Percentiles rank a stretch among this genome's conserved stretches.
Evolutionary conservation across 2,329 filamentous ascomycete genomes (phyloP).

Genomic region (Apiospora sp.): DNA sequence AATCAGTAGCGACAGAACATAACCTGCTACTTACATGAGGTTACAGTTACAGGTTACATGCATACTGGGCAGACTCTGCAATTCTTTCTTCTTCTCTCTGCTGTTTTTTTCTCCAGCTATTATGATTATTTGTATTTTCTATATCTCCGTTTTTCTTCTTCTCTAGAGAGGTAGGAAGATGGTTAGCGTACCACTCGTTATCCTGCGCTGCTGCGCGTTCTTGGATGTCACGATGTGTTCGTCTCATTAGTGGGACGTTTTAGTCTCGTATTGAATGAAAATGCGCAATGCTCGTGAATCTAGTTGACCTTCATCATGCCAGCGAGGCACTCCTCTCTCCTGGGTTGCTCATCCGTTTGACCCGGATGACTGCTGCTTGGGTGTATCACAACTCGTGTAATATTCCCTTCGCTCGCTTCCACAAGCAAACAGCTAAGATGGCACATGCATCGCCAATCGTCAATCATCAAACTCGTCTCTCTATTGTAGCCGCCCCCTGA

Average conservation of each 20-base stretch:
- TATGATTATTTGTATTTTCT: background rate
- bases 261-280: background rate
- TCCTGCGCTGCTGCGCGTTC: background rate
- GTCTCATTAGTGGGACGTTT: background rate
- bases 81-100: background rate
- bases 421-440: background rate
- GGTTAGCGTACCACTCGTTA: background rate
- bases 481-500: no score
- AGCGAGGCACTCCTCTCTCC: background rate
- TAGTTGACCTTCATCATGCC: background rate
- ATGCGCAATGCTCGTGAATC: background rate
- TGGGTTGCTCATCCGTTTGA: background rate
- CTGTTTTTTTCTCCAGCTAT: background rate
- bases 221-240: background rate
- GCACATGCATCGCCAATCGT: background rate
- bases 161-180: background rate
- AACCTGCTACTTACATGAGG: background rate
- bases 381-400: slow-evolving; percentile 1
- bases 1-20: background rate
- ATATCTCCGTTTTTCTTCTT: background rate
- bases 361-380: background rate
- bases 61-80: background rate
- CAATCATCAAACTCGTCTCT: background rate
- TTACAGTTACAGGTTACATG: background rate
- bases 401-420: background rate